A percentile compares a stretch with the other conserved stretches of the same genome.
Conservation (phyloP, 805 yeast genomes). For the Candida berthetii region DNA sequence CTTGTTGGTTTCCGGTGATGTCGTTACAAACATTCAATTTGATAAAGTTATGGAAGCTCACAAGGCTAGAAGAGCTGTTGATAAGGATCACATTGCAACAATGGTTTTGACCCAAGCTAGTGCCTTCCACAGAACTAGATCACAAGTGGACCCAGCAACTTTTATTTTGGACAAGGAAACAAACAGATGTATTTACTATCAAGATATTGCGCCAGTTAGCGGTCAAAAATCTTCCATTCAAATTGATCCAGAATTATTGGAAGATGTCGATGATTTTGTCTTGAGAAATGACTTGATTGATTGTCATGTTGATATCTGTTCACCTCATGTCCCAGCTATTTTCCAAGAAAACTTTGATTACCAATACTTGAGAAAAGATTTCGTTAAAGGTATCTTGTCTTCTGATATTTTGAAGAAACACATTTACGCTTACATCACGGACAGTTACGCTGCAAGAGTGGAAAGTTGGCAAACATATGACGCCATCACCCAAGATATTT, state of each 20-base stretch:
- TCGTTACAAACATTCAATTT: conserved; percentile 86
- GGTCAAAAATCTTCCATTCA: conserved; percentile 42
- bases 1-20: conserved; percentile 87
- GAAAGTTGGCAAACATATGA: conserved; percentile 92
- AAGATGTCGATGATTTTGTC: conserved; percentile 64
- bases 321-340: conserved; percentile 90
- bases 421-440: conserved; percentile 80
- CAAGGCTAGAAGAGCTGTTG: conserved; percentile 59
- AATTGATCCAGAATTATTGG: conserved; percentile 81
- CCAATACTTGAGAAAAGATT: conserved; percentile 79
- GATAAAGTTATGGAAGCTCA: conserved; percentile 69
- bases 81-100: conserved; percentile 89
- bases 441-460: conserved; percentile 86
- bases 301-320: conserved; percentile 93
- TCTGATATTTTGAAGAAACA: conserved; percentile 88
- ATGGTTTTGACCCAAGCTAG: conserved; percentile 88
- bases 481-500: conserved; percentile 82
- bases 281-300: conserved; percentile 92
- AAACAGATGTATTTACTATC: conserved; percentile 78
- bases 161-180: conserved; percentile 74
- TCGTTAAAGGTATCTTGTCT: conserved; percentile 83
- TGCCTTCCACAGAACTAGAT: conserved; percentile 79
- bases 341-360: conserved; percentile 97
- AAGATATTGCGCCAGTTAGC: conserved; percentile 54
- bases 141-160: conserved; percentile 75